Percentiles rank a stretch among this genome's conserved stretches.
Evolutionary conservation across 176 grass and related monocot genomes (phyloP).

Genomic region (Phoenix dactylifera): DNA sequence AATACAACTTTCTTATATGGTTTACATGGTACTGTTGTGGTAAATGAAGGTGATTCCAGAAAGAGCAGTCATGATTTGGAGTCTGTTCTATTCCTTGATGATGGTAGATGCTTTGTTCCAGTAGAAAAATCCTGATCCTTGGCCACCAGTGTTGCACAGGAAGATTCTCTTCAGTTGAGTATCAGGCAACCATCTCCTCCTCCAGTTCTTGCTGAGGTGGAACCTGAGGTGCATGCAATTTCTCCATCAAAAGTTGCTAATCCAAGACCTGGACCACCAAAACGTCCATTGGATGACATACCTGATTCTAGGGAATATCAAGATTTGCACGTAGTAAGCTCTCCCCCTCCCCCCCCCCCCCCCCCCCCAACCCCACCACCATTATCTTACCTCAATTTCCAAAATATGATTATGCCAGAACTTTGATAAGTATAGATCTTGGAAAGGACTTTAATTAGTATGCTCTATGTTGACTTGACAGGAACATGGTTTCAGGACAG

Average conservation of each 20-base stretch:
- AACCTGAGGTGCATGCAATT: slow-evolving; percentile 45
- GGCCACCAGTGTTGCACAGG: slow-evolving; percentile 34
- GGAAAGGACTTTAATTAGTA: too few species aligned
- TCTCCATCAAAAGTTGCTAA: slow-evolving; percentile 79
- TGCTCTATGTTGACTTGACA: too few species aligned
- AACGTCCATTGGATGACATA: neutral
- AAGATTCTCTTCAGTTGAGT: slow-evolving; percentile 52
- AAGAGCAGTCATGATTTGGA: slow-evolving; percentile 86
- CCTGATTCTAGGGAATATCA: slow-evolving; percentile 49
- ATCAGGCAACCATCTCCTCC: slow-evolving; percentile 87
- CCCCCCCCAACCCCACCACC: too few species aligned
- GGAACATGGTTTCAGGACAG: too few species aligned
- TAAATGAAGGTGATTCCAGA: slow-evolving; percentile 27
- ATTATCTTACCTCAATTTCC: too few species aligned
- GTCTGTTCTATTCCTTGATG: slow-evolving; percentile 92
- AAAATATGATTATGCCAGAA: too few species aligned
- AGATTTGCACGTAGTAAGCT: too few species aligned
- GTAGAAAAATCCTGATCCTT: slow-evolving; percentile 34
- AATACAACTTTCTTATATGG: slow-evolving; percentile 12
- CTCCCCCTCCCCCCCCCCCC: too few species aligned
- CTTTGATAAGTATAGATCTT: too few species aligned
- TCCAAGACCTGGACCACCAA: slow-evolving; percentile 65
- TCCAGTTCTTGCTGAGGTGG: slow-evolving; percentile 73
- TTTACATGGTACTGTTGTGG: slow-evolving; percentile 34
- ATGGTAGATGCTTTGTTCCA: slow-evolving; percentile 68